phyloP scores from a whole-genome alignment of 306 rosid species.

The Quercus suber region DNA sequence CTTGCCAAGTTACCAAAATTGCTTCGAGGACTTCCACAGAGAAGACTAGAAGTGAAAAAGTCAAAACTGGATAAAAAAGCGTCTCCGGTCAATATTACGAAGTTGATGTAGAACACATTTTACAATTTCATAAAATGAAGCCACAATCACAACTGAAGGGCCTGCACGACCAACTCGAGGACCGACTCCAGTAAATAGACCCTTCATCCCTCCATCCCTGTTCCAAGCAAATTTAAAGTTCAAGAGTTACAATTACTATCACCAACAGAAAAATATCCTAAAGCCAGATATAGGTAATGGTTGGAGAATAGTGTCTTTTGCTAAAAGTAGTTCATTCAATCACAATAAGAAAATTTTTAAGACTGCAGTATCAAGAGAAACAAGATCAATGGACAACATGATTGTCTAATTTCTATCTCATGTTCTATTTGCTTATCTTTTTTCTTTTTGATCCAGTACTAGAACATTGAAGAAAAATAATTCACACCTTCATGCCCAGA shows the following conservation, averaged over 20 bases:
- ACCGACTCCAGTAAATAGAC: conserved; percentile 76
- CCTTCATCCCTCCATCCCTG: conserved; percentile 85
- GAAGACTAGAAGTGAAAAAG: background rate
- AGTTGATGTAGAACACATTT: conserved; percentile 63
- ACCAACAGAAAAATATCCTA: background rate
- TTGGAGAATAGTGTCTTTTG: background rate
- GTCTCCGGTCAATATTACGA: conserved; percentile 26
- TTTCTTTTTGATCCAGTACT: background rate
- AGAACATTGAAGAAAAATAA: background rate
- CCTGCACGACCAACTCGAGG: conserved; percentile 93
- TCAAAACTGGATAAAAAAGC: conserved; percentile 1
- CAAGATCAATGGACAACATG: background rate
- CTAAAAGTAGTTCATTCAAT: background rate
- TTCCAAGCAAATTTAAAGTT: conserved; percentile 16
- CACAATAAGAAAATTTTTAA: background rate
- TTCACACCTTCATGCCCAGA: background rate
- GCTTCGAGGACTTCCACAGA: background rate
- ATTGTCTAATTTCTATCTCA: background rate
- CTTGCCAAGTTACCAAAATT: conserved; percentile 9
- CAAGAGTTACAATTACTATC: background rate
- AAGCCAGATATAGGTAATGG: background rate
- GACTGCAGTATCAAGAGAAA: background rate
- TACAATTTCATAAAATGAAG: conserved; percentile 92
- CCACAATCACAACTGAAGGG: conserved; percentile 91
- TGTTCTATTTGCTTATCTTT: background rate